A percentile compares a stretch with the other conserved stretches of the same genome.
Conservation (phyloP, 768 basidiomycete species). For the Mycena latifolia region DNA sequence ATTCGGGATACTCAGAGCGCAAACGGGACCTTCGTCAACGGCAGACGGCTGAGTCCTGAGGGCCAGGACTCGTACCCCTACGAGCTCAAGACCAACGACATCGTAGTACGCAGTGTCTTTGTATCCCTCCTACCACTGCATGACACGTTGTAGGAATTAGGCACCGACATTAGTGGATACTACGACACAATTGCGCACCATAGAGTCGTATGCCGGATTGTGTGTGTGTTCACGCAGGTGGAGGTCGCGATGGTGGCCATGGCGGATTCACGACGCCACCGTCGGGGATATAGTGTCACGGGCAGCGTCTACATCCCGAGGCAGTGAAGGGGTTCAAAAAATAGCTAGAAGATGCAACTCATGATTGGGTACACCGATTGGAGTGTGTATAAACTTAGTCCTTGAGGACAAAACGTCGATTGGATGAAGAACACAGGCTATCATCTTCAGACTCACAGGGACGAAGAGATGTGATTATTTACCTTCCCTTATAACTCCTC, state of each 20-base stretch:
- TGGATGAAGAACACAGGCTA: too few relatives aligned
- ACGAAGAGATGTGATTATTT: too few relatives aligned
- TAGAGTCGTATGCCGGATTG: constrained; percentile 73
- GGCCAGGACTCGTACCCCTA: constrained; percentile 70
- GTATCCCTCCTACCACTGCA: background rate
- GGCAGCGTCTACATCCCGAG: constrained; percentile 14
- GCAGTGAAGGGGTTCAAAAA: too few relatives aligned
- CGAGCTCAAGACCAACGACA: constrained; percentile 73
- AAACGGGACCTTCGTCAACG: constrained; percentile 79
- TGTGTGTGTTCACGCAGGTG: constrained; percentile 67
- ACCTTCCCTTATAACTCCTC: too few relatives aligned
- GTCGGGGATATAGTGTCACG: constrained; percentile 28
- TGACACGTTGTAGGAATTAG: constrained; percentile 64
- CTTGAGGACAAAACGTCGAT: too few relatives aligned
- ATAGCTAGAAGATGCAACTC: too few relatives aligned
- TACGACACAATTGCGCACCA: constrained; percentile 73
- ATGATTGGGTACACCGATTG: too few relatives aligned
- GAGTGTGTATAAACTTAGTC: too few relatives aligned
- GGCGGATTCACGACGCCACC: constrained; percentile 27
- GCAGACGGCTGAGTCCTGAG: constrained; percentile 69
- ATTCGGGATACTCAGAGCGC: constrained; percentile 78
- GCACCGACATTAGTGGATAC: constrained; percentile 77
- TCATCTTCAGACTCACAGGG: too few relatives aligned
- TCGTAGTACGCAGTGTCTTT: constrained; percentile 53
- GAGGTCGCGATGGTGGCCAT: constrained; percentile 47